Percentiles rank a stretch among this genome's conserved stretches.
phyloP scores from a whole-genome alignment of 345 rosid genomes.

The Diplotaxis tenuifolia region DNA sequence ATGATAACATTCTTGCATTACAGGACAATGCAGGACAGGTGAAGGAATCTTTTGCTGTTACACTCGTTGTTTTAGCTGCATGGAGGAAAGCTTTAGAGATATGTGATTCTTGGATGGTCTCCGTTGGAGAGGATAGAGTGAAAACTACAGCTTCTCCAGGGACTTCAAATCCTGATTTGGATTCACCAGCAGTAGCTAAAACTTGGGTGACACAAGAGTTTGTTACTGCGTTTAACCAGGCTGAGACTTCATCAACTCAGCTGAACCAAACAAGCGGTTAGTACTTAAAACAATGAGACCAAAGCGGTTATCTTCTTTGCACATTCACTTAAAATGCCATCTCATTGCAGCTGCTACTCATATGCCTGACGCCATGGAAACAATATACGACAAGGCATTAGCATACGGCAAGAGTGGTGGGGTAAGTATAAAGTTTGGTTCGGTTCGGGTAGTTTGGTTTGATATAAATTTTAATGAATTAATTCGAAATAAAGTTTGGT shows the following conservation, averaged over 20 bases:
- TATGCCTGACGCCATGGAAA: slow-evolving; percentile 85
- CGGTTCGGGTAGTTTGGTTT: too few relatives aligned
- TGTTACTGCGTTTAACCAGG: slow-evolving; percentile 51
- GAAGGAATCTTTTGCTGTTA: slow-evolving; percentile 67
- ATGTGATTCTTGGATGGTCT: slow-evolving; percentile 51
- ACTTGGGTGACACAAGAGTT: slow-evolving; percentile 63
- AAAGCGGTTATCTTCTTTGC: neutral
- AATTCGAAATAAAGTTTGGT: too few relatives aligned
- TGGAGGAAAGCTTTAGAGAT: slow-evolving; percentile 66
- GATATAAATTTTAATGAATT: too few relatives aligned
- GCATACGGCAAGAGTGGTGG: slow-evolving; percentile 60
- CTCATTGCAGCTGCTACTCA: slow-evolving; percentile 52
- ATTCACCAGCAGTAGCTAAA: slow-evolving; percentile 42
- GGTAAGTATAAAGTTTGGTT: slow-evolving; percentile 42
- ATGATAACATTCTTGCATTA: slow-evolving; percentile 16
- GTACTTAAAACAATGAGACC: slow-evolving; percentile 11
- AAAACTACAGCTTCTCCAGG: slow-evolving; percentile 24
- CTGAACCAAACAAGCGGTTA: slow-evolving; percentile 55
- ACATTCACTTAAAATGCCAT: slow-evolving; percentile 13
- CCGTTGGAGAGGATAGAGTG: slow-evolving; percentile 36
- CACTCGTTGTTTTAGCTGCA: slow-evolving; percentile 62
- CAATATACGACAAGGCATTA: slow-evolving; percentile 59
- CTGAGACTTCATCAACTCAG: slow-evolving; percentile 56
- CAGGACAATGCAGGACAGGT: slow-evolving; percentile 59
- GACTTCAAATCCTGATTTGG: slow-evolving; percentile 38